Base-by-base conservation (phyloP, 768 basidiomycete species). In the Phylloporus sp. region DNA sequence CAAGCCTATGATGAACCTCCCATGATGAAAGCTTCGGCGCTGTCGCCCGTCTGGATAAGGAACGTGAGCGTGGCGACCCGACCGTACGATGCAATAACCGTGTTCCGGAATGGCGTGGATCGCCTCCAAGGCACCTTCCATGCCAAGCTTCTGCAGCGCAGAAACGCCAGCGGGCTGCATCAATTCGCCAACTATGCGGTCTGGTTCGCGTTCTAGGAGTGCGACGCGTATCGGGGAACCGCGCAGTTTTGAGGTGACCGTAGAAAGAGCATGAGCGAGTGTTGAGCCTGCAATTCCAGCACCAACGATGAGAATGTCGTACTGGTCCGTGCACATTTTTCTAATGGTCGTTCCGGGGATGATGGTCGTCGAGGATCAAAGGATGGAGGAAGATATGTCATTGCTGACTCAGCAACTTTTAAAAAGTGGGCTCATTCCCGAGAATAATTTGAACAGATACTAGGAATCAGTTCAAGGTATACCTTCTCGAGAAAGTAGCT, bases 111-210 rank as follows among this genome's bases (percentile, higher is more conserved):
- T 77, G 0, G 94, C 85, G 68, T 91, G 94, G 52, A 98, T 95
- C 18, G 79, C 85, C 23, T 97, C 88, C 40, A 97, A 69, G 48
- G 84, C 85, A 6, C 72, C 72, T 44, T 80, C 81, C 58, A 99
- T 67, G 0, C 92, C 94, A n/a, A 99, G 80, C 32, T 79, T 71
- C 51, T 80, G 72, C 40, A 99, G 73, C 1, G 92, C 84, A 11
- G 75, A 73, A 23, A 93, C 83, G 1, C 97, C 97, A 1, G 87
- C 95, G 2, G 97, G 97, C 64, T 99, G 97, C 22, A 99, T 75
- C 1, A 98, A 82, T 68, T 99, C 97, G 23, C 97, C 97, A 29
- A 98, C 97, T 58, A 99, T 98, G 15, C 97, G 81, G 76, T 98
- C 93, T 0, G 97, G 97, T 66, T 92, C 88, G 0, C 95, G 84